These are phyloP conservation scores for Sambucus nigra DNA, from an alignment of 129 eudicot genomes.

Conservation along the genomic window DNA sequence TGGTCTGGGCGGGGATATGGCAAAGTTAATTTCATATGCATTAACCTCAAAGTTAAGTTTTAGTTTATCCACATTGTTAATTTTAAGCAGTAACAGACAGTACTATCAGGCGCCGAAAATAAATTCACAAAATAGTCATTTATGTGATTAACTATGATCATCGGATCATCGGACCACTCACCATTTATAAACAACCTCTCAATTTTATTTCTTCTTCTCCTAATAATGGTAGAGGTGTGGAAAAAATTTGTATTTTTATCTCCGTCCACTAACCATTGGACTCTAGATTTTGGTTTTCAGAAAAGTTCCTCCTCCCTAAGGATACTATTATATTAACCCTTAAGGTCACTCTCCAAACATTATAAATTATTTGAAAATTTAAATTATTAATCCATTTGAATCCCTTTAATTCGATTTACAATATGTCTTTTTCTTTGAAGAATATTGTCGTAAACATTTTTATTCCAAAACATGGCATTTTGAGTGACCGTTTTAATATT, in stretches of 20 bases:
- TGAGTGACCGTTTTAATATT: not conserved
- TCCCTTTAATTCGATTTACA: not conserved
- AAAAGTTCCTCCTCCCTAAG: not conserved
- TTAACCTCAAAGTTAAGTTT: no score
- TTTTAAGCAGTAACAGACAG: no score
- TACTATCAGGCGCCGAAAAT: no score
- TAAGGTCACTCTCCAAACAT: not conserved
- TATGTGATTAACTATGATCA: not conserved
- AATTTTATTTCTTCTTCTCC: not conserved
- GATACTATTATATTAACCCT: not conserved
- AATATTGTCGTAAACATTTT: not conserved
- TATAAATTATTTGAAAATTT: not conserved
- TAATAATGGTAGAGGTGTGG: not conserved
- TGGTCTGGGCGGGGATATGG: no score
- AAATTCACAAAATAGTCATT: no score
- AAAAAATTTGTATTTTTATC: conserved; percentile 4
- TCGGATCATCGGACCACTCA: not conserved
- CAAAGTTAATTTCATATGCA: no score
- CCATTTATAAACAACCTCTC: not conserved
- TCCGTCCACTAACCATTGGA: not conserved
- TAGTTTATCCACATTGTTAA: no score
- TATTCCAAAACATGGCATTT: not conserved
- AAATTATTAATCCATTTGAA: not conserved
- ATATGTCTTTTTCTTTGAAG: not conserved
- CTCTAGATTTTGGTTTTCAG: not conserved